A percentile compares a stretch with the other conserved stretches of the same genome.
Evolutionary conservation across 495 filamentous ascomycete genomes (phyloP).

Genomic region (Penicillium taxi): DNA sequence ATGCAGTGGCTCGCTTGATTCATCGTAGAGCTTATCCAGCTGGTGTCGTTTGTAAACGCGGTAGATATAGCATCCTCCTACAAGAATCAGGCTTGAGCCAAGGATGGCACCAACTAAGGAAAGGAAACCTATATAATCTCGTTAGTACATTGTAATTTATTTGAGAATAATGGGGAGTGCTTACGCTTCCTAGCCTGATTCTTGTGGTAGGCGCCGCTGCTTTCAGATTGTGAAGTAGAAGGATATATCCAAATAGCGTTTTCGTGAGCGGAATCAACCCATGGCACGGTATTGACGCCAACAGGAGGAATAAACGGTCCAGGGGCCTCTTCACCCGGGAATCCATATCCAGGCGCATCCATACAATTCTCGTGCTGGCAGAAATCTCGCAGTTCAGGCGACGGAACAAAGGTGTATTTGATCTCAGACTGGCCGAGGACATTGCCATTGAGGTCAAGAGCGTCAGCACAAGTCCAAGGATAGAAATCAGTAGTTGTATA

Average conservation of each 20-base stretch:
- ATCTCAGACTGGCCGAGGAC: slow-evolving; percentile 28
- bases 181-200: slow-evolving; percentile 8
- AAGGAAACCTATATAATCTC: slow-evolving; percentile 7
- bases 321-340: slow-evolving; percentile 28
- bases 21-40: slow-evolving; percentile 9
- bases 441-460: slow-evolving; percentile 25
- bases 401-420: slow-evolving; percentile 38
- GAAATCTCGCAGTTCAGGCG: slow-evolving; percentile 28
- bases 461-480: slow-evolving; percentile 31
- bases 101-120: slow-evolving; percentile 9
- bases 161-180: not conserved
- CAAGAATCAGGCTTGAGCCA: slow-evolving; percentile 4
- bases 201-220: not conserved
- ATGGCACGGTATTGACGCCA: slow-evolving; percentile 36
- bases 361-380: slow-evolving; percentile 27
- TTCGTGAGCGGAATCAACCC: slow-evolving; percentile 30
- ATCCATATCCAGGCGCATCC: slow-evolving; percentile 28
- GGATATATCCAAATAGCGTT: slow-evolving; percentile 17
- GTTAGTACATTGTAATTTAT: not conserved
- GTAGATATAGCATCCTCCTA: slow-evolving; percentile 7
- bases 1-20: slow-evolving; percentile 19
- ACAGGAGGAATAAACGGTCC: slow-evolving; percentile 24
- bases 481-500: slow-evolving; percentile 28
- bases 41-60: slow-evolving; percentile 9
- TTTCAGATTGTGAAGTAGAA: slow-evolving; percentile 9